Conservation (phyloP, 2,329 filamentous ascomycete genomes). For the Scedosporium minutisporum region DNA sequence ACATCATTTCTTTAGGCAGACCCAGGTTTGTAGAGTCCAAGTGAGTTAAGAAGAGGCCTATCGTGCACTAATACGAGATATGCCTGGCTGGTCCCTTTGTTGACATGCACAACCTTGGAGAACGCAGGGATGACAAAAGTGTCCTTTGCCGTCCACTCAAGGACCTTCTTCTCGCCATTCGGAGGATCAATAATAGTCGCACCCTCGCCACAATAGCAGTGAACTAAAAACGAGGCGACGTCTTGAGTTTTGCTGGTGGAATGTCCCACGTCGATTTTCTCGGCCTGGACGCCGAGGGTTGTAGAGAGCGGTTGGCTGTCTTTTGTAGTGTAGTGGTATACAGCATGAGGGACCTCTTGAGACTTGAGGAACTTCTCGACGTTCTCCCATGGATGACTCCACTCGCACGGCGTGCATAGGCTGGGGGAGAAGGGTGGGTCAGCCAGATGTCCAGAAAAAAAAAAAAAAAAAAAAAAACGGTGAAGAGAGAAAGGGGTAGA, state of each 20-base stretch:
- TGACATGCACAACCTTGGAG: conserved; percentile 37
- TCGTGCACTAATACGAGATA: conserved; percentile 26
- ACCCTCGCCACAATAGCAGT: conserved; percentile 39
- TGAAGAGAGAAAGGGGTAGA: no score
- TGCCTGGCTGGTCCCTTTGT: conserved; percentile 18
- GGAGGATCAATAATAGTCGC: conserved; percentile 27
- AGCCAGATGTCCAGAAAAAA: not conserved
- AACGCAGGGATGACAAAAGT: conserved; percentile 45
- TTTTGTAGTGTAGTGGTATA: conserved; percentile 25
- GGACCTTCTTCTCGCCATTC: conserved; percentile 19
- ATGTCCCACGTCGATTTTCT: conserved; percentile 29
- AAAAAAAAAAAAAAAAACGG: no score
- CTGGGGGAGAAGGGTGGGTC: conserved; percentile 8
- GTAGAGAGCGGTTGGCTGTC: conserved; percentile 26
- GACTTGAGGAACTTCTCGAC: conserved; percentile 30
- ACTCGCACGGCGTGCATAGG: conserved; percentile 25
- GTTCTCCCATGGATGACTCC: conserved; percentile 32
- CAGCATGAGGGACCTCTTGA: conserved; percentile 16
- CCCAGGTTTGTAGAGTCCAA: conserved; percentile 15
- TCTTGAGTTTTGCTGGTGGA: conserved; percentile 28
- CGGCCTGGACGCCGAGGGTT: conserved; percentile 38
- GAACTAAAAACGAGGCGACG: conserved; percentile 40
- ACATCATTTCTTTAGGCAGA: not conserved
- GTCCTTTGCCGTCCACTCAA: conserved; percentile 36
- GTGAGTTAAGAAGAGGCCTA: conserved; percentile 20